These are phyloP conservation scores for Ophiostoma triangulosporum DNA, from an alignment of 2,329 filamentous ascomycete genomes.

Conservation along the genomic window DNA sequence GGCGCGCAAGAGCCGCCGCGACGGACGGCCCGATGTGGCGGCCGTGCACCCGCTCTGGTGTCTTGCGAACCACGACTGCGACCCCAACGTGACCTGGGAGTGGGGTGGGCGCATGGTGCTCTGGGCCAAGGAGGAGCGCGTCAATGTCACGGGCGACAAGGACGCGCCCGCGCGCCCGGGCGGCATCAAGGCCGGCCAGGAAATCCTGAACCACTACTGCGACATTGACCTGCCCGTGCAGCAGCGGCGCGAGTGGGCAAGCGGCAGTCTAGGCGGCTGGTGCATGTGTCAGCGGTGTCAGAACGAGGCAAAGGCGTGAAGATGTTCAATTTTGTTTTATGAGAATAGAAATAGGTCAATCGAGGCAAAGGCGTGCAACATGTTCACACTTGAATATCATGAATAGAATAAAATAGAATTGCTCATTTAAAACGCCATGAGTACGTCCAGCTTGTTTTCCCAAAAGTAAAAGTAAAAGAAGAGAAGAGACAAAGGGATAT, in stretches of 20 bases:
- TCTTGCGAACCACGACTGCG: constrained; percentile 88
- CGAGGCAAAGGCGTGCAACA: constrained; percentile 38
- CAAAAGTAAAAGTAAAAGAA: background rate
- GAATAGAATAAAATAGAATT: background rate
- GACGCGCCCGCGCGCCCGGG: constrained; percentile 20
- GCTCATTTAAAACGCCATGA: background rate
- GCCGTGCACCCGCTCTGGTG: constrained; percentile 96
- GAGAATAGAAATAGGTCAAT: too few relatives aligned
- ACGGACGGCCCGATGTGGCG: constrained; percentile 77
- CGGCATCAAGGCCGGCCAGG: constrained; percentile 64
- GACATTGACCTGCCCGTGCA: constrained; percentile 67
- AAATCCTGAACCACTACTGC: constrained; percentile 90
- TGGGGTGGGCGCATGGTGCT: constrained; percentile 73
- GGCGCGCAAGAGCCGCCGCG: constrained; percentile 60
- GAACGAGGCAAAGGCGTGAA: constrained; percentile 42
- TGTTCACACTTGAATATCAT: background rate
- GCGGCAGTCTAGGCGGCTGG: constrained; percentile 72
- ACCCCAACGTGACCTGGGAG: constrained; percentile 90
- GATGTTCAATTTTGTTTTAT: too few relatives aligned
- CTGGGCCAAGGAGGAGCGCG: constrained; percentile 43
- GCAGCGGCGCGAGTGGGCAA: constrained; percentile 77
- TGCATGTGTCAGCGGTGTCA: constrained; percentile 79
- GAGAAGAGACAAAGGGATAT: background rate
- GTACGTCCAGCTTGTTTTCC: background rate
- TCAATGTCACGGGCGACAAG: constrained; percentile 26